Evolutionary conservation across 441 rosid species (phyloP).

Genomic region (Corymbia citriodora): DNA sequence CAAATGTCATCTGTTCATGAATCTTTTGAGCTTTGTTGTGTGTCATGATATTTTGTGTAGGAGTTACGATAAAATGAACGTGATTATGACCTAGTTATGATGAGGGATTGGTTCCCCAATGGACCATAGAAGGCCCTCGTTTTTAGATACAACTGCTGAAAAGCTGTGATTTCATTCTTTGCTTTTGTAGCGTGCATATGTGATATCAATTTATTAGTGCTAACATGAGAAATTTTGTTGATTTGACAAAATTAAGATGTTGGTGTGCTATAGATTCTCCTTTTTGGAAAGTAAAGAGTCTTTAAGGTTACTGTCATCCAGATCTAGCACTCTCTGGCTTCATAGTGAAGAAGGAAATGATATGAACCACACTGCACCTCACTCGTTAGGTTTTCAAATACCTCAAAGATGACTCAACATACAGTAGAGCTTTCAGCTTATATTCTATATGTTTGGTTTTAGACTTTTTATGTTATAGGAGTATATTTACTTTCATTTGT

Average conservation of each 20-base stretch:
- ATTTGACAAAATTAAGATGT: not conserved
- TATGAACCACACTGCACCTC: not conserved
- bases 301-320: not conserved
- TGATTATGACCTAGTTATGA: not conserved
- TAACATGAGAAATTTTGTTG: not conserved
- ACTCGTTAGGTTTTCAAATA: not conserved
- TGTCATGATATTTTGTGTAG: not conserved
- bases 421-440: not conserved
- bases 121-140: not conserved
- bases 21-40: not conserved
- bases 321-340: not conserved
- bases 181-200: not conserved
- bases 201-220: not conserved
- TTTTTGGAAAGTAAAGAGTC: not conserved
- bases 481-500: not conserved
- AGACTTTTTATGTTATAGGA: not conserved
- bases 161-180: not conserved
- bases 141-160: not conserved
- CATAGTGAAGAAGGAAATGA: not conserved
- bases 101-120: not conserved
- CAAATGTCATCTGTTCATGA: not conserved
- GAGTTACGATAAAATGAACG: not conserved
- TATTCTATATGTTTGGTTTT: not conserved
- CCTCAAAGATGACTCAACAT: not conserved
- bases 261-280: not conserved